Evolutionary conservation across 2,329 filamentous ascomycete genomes (phyloP).

Genomic region (Alternaria brassicae): DNA sequence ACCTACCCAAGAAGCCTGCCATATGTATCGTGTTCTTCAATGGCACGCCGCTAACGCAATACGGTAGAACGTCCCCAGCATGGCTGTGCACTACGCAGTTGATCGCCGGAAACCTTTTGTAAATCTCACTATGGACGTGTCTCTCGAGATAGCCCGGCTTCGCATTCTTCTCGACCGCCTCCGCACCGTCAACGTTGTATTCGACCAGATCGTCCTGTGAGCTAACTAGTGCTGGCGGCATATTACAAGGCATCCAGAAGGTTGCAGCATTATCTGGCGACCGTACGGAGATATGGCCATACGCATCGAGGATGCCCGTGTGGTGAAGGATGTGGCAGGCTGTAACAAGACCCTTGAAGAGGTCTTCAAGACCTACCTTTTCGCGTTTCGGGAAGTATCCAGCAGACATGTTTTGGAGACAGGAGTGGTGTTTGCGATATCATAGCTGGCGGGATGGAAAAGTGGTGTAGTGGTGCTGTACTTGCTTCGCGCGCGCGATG

Average conservation of each 20-base stretch:
- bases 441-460: slow-evolving; percentile 5
- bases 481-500: slow-evolving; percentile 24
- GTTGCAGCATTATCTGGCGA: slow-evolving; percentile 57
- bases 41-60: slow-evolving; percentile 52
- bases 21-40: slow-evolving; percentile 50
- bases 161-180: slow-evolving; percentile 43
- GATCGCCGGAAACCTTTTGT: slow-evolving; percentile 54
- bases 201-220: slow-evolving; percentile 53
- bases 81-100: slow-evolving; percentile 56
- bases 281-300: slow-evolving; percentile 63
- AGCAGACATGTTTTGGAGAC: slow-evolving; percentile 35
- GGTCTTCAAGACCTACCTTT: slow-evolving; percentile 48
- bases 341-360: slow-evolving; percentile 53
- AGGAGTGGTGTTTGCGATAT: background rate
- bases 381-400: slow-evolving; percentile 51
- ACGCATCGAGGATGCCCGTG: slow-evolving; percentile 61
- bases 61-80: slow-evolving; percentile 53
- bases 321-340: slow-evolving; percentile 62
- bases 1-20: slow-evolving; percentile 53
- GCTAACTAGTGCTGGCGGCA: slow-evolving; percentile 54
- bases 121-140: slow-evolving; percentile 56
- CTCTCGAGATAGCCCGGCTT: slow-evolving; percentile 52
- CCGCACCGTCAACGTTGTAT: slow-evolving; percentile 54
- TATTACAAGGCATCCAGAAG: slow-evolving; percentile 56
- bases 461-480: slow-evolving; percentile 7